Conservation (phyloP, 257 asterid species). For the Osmanthus fragrans region DNA sequence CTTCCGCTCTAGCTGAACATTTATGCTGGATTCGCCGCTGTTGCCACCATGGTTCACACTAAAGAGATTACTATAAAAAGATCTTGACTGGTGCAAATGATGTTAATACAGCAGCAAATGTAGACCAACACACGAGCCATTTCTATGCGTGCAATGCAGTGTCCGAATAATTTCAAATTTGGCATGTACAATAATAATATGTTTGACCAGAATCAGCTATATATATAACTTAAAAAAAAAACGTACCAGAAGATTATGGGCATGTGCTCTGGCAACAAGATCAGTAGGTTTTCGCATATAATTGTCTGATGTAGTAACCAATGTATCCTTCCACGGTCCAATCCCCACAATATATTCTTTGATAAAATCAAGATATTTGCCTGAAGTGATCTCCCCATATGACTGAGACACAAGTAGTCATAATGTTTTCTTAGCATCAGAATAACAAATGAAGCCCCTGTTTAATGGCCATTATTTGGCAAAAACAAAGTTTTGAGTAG, state of each 20-base stretch:
- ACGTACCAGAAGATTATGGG: constrained; percentile 83
- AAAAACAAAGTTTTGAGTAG: no score
- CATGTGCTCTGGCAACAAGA: constrained; percentile 91
- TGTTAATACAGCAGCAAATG: not conserved
- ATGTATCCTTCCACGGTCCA: constrained; percentile 96
- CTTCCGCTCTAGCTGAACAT: no score
- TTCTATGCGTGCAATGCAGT: not conserved
- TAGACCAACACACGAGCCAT: not conserved
- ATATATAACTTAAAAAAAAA: not conserved
- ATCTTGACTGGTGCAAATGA: not conserved
- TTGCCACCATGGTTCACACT: not conserved
- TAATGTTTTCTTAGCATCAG: constrained; percentile 20
- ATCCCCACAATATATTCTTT: constrained; percentile 85
- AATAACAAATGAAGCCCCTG: not conserved
- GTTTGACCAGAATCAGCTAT: not conserved
- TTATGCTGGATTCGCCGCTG: no score
- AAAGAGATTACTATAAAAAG: not conserved
- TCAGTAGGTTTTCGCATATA: constrained; percentile 63
- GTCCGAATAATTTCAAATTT: not conserved
- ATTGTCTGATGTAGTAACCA: constrained; percentile 50
- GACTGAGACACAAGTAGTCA: constrained; percentile 50
- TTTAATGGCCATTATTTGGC: no score
- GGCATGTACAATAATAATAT: not conserved
- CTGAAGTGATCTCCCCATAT: constrained; percentile 88
- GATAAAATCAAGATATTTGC: constrained; percentile 72